Base-by-base conservation (phyloP, 345 rosid genomes). In the Syzygium aromaticum region DNA sequence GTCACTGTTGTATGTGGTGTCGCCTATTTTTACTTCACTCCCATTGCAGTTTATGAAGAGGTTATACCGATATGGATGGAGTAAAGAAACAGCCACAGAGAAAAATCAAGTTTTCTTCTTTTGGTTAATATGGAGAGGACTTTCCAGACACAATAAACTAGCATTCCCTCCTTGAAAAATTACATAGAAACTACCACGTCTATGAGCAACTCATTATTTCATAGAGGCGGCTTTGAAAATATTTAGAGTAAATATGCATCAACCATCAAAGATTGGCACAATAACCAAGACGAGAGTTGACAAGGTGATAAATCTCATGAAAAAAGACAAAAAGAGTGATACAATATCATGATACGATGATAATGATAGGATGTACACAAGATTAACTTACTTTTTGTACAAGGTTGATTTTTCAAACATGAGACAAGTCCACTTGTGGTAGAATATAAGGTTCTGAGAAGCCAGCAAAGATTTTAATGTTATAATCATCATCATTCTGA, bases 1-100 rank as follows among this genome's bases (percentile, higher is more conserved):
- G 86, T 94, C 95, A 43, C 73, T 90, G 38, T 86, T 89, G 52
- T 89, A 91, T 17, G 63, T 51, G 33, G 14, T 89, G 86, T 23
- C 6, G 7, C 88, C 83, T 25, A 28, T 43, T 25, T 4, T 82
- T 83, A 82, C 46, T 87, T n/a, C 13, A 2, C 1, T n/a, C 21
- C 88, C 88, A 49, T 86, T 86, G 17, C 86, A 87, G 16, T 87
- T 84, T 84, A 87, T 87, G 61, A n/a, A 30, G 87, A 77, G 84
- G 46, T 38, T 77, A 51, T 38, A 23, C 27, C 16, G 51, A 11
- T 61, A 80, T 82, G n/a, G 21, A 78, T 78, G 51, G 17, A 3
- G 6, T 30, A 23, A 51, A 64, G 77, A 7, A 73, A 73, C 1
- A 19, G 8, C 30, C 78, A 46, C 16, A 25, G 5, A 49, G 7